Percentiles rank a stretch among this genome's conserved stretches.
Evolutionary conservation across 805 yeast species (phyloP).

Genomic region (Candida fluviatilis): DNA sequence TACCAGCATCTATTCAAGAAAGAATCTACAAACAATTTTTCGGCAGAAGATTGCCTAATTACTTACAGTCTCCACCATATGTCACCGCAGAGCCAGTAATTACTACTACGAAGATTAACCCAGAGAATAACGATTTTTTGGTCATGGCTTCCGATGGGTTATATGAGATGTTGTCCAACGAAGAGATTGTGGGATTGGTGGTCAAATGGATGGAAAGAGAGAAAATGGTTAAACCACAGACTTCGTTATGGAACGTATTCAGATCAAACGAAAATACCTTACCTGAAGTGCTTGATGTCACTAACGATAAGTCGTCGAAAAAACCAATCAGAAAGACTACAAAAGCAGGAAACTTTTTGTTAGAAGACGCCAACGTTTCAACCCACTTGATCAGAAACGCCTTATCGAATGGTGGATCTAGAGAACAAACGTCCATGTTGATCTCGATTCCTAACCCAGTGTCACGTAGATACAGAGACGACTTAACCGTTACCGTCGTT

Average conservation of each 20-base stretch:
- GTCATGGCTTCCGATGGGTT: conserved; percentile 94
- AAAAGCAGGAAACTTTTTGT: conserved; percentile 40
- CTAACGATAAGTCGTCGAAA: conserved; percentile 58
- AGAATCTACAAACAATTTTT: conserved; percentile 70
- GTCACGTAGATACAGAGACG: conserved; percentile 91
- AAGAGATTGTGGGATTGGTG: conserved; percentile 87
- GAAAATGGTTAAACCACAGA: conserved; percentile 52
- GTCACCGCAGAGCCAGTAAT: conserved; percentile 96
- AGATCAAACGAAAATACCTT: conserved; percentile 44
- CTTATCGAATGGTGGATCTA: conserved; percentile 76
- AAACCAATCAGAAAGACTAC: conserved; percentile 65
- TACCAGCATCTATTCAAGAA: conserved; percentile 74
- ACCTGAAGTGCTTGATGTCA: conserved; percentile 62
- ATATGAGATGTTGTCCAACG: conserved; percentile 86
- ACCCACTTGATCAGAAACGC: conserved; percentile 95
- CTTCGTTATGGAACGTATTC: conserved; percentile 43
- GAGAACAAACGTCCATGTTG: conserved; percentile 83
- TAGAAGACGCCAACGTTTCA: conserved; percentile 85
- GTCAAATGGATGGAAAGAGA: conserved; percentile 88
- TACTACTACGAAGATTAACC: conserved; percentile 71
- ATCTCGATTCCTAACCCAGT: conserved; percentile 89
- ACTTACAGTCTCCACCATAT: conserved; percentile 86
- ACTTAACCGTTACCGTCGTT: conserved; percentile 91
- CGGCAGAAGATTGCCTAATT: conserved; percentile 71
- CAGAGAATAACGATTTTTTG: conserved; percentile 73